Evolutionary conservation across 805 yeast genomes (phyloP).

Genomic region (Myxozyma melibiosi): DNA sequence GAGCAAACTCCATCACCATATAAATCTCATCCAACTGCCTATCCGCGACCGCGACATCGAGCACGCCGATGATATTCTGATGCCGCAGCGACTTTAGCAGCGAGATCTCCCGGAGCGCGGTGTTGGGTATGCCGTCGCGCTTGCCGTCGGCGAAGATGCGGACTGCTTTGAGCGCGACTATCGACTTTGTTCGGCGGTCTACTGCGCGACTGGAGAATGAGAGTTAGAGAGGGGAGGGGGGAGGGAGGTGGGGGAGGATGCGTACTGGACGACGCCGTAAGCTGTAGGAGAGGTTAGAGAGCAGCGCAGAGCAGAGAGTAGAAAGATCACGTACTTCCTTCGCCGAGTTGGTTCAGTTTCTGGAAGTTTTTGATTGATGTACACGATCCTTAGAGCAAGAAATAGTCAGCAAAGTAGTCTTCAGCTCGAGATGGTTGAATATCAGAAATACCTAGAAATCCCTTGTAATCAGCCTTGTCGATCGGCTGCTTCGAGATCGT

Average conservation of each 20-base stretch:
- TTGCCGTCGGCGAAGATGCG: slow-evolving; percentile 68
- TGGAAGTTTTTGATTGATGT: slow-evolving; percentile 8
- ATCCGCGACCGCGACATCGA: slow-evolving; percentile 83
- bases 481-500: slow-evolving; percentile 12
- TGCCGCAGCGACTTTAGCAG: slow-evolving; percentile 79
- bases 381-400: slow-evolving; percentile 2
- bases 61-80: slow-evolving; percentile 71
- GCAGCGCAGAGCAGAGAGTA: background rate
- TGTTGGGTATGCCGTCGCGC: slow-evolving; percentile 90
- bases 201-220: slow-evolving; percentile 56
- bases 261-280: slow-evolving; percentile 26
- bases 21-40: slow-evolving; percentile 58
- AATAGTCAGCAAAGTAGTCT: background rate
- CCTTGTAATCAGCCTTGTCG: background rate
- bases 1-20: slow-evolving; percentile 90
- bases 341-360: slow-evolving; percentile 23
- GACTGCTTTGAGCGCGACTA: slow-evolving; percentile 79
- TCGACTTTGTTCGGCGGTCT: slow-evolving; percentile 62
- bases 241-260: too few species aligned
- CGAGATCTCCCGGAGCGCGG: slow-evolving; percentile 88
- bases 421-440: background rate
- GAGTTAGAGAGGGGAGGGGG: background rate
- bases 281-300: slow-evolving; percentile 8
- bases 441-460: slow-evolving; percentile 14
- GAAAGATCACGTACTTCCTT: slow-evolving; percentile 25